These are phyloP conservation scores for Zancudomyces culisetae DNA, from an alignment of 371 early-diverging fungal genomes.

Conservation along the genomic window DNA sequence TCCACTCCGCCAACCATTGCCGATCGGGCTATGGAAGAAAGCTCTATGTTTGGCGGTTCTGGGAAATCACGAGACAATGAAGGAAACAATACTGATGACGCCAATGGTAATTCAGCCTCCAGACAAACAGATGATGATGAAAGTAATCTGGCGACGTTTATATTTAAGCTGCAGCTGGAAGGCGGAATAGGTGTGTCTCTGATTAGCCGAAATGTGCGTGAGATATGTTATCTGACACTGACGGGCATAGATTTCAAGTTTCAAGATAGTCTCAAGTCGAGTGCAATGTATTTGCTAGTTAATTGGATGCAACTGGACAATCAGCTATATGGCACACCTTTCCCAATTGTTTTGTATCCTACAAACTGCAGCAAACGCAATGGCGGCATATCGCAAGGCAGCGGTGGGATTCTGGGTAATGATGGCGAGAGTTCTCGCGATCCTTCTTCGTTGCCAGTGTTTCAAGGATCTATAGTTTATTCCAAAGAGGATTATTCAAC, in stretches of 20 bases:
- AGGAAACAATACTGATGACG: no score
- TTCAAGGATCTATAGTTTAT: constrained; percentile 29
- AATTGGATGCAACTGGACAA: constrained; percentile 93
- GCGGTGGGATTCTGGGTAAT: constrained; percentile 28
- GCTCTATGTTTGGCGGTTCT: no score
- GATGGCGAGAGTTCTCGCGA: neutral
- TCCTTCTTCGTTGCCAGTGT: constrained; percentile 15
- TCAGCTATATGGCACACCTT: constrained; percentile 61
- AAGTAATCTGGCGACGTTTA: constrained; percentile 29
- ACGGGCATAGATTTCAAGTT: constrained; percentile 49
- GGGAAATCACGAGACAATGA: no score
- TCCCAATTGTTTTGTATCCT: constrained; percentile 82
- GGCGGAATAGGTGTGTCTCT: constrained; percentile 77
- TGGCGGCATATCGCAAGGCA: constrained; percentile 23
- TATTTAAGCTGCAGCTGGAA: constrained; percentile 49
- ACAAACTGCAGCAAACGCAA: constrained; percentile 34
- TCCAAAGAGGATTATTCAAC: constrained; percentile 38
- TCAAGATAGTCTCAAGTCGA: constrained; percentile 53
- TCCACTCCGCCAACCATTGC: no score
- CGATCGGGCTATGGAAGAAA: no score
- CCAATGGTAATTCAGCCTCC: no score
- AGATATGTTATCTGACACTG: constrained; percentile 66
- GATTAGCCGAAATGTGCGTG: constrained; percentile 42
- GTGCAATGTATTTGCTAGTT: constrained; percentile 48
- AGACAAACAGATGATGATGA: neutral